These are phyloP conservation scores for Suillus ampliporus DNA, from an alignment of 768 basidiomycete species.

Conservation along the genomic window DNA sequence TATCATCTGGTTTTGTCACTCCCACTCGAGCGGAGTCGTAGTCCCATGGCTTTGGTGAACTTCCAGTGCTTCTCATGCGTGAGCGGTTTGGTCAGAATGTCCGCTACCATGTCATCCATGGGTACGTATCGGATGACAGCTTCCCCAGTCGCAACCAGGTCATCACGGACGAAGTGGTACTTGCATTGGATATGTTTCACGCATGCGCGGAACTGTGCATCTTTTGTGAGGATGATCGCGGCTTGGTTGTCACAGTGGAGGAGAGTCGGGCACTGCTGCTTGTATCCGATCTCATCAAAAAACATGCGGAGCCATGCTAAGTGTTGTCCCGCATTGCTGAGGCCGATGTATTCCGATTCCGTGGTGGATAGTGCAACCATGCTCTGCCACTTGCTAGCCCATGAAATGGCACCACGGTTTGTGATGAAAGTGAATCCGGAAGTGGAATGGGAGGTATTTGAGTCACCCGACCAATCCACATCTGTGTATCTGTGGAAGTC, in stretches of 20 bases:
- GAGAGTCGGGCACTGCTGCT: constrained; percentile 2
- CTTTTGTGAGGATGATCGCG: constrained; percentile 22
- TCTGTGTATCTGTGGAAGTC: constrained; percentile 18
- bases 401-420: constrained; percentile 35
- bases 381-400: constrained; percentile 39
- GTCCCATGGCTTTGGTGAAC: constrained; percentile 21
- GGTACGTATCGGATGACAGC: constrained; percentile 24
- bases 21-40: constrained; percentile 13
- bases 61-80: constrained; percentile 21
- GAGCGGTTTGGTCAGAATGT: constrained; percentile 21
- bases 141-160: constrained; percentile 19
- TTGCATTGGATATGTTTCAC: constrained; percentile 37
- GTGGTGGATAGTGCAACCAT: constrained; percentile 39
- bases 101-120: constrained; percentile 27
- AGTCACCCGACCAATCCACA: constrained; percentile 22
- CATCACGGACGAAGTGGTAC: constrained; percentile 24
- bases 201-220: constrained; percentile 21
- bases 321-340: constrained; percentile 22
- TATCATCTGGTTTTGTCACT: too few species aligned
- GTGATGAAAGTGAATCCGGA: constrained; percentile 32
- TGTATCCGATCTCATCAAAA: constrained; percentile 14
- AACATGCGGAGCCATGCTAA: constrained; percentile 20
- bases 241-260: constrained; percentile 26
- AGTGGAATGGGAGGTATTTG: constrained; percentile 17
- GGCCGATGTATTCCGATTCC: constrained; percentile 43